Evolutionary conservation across 768 basidiomycete species (phyloP), one percentile per base, ranked within the genome.

Genomic region (Fomitopsis serialis): DNA sequence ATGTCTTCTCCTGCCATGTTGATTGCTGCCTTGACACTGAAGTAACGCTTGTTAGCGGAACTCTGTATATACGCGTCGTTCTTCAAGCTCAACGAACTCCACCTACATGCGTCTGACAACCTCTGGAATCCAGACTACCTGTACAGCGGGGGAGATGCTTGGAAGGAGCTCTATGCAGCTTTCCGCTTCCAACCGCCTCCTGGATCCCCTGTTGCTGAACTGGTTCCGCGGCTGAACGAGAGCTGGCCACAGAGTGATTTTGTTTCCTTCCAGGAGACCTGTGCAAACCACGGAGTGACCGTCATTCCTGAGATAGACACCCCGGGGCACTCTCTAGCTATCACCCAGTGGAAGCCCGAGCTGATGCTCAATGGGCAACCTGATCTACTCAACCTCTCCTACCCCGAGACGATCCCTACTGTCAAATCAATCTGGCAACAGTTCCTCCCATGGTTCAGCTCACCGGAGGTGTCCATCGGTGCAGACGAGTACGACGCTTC

Each of bases 311-410:
- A 77, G 55, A 68, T 77, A 40, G 75, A 77, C 54, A 73, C 72
- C 3, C 63, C 63, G 0, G 76, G 70, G 0, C 77, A 78, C 54
- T 72, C 76, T 3, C 68, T 78, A 24, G 70, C 66, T 1, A 72
- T 77, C 49, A 70, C 68, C 29, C 72, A 77, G 54, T 78, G 76
- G 76, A 75, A 69, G 46, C 74, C 75, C 2, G 64, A 75, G 57
- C 59, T 77, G 17, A 70, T 71, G 68, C 57, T 70, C 21, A 61
- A 61, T n/a, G 70, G 66, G 21, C 56, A 61, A 3, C 73, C 73
- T 1, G 75, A 74, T 53, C 56, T 66, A 12, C 64, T 78, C 24
- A 74, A 78, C 51, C 64, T 76, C 40, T 71, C 70, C 15, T 61
- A 72, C 55, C 74, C 75, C 1, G 74, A 72, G 19, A 75, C 75